Evolutionary conservation across 352 stramenopile species (phyloP).

Genomic region (Globisporangium cederbergense): DNA sequence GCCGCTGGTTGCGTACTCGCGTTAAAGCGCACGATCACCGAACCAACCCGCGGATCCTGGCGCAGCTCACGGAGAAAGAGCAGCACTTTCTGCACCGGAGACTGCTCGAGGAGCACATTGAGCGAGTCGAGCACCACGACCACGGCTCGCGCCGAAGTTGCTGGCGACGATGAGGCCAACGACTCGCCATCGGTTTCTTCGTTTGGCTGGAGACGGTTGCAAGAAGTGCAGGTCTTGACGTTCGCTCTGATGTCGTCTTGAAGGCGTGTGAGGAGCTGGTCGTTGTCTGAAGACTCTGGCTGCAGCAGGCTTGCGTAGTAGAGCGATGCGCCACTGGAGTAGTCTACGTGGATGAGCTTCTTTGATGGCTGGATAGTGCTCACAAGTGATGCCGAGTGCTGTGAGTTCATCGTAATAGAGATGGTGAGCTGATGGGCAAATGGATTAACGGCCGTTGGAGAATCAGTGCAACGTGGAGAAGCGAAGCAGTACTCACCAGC

Average conservation of each 20-base stretch:
- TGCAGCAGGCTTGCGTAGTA: conserved; percentile 14
- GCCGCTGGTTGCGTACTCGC: conserved; percentile 22
- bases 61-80: conserved; percentile 39
- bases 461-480: not conserved
- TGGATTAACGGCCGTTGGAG: not conserved
- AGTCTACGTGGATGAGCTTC: conserved; percentile 47
- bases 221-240: conserved; percentile 13
- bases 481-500: conserved; percentile 20
- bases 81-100: conserved; percentile 38
- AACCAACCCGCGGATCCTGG: conserved; percentile 29
- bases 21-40: conserved; percentile 48
- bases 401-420: not conserved
- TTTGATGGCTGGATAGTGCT: conserved; percentile 14
- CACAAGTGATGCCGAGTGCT: conserved; percentile 29
- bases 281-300: not conserved
- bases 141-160: conserved; percentile 25
- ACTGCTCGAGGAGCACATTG: conserved; percentile 53
- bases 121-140: conserved; percentile 67
- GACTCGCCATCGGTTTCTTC: not conserved
- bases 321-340: conserved; percentile 28
- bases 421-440: not conserved
- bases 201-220: not conserved
- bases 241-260: conserved; percentile 24
- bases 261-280: conserved; percentile 27
- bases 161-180: not conserved